Conservation (phyloP, 2,329 filamentous ascomycete species). For the Fusarium albidum region DNA sequence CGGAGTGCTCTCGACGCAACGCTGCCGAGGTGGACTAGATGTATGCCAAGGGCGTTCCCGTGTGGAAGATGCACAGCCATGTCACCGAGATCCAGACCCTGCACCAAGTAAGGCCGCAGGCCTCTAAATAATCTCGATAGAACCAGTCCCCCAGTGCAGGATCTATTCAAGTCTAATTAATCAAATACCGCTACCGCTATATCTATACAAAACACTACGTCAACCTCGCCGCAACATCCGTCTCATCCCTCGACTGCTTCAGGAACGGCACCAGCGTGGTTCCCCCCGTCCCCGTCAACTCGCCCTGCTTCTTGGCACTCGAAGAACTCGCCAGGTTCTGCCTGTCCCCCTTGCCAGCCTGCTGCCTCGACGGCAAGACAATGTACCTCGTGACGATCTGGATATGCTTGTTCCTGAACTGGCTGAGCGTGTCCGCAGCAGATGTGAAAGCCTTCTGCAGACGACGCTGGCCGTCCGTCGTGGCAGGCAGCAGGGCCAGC, state of each 20-base stretch:
- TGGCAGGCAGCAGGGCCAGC: slow-evolving; percentile 65
- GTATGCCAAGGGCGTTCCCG: too few species aligned
- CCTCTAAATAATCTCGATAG: too few species aligned
- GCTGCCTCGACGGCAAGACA: slow-evolving; percentile 73
- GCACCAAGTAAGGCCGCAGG: too few species aligned
- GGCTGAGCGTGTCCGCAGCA: slow-evolving; percentile 77
- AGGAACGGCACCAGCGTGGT: slow-evolving; percentile 89
- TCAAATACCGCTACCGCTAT: too few species aligned
- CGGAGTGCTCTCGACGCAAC: too few species aligned
- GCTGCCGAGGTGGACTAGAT: too few species aligned
- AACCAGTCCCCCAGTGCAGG: too few species aligned
- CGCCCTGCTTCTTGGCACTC: slow-evolving; percentile 44
- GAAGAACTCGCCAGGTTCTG: slow-evolving; percentile 58
- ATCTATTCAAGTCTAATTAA: too few species aligned
- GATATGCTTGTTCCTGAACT: slow-evolving; percentile 86
- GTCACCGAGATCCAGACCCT: too few species aligned
- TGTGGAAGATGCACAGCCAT: too few species aligned
- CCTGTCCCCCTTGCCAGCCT: slow-evolving; percentile 37
- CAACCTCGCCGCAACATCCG: slow-evolving; percentile 52
- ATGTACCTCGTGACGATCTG: slow-evolving; percentile 92
- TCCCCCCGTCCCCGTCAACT: slow-evolving; percentile 85
- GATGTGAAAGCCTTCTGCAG: slow-evolving; percentile 67
- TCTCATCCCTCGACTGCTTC: slow-evolving; percentile 89
- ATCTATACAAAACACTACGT: slow-evolving; percentile 3
- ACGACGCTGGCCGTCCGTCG: slow-evolving; percentile 57